These are phyloP conservation scores for Tetraselmis chui DNA, from an alignment of 139 green algal genomes.

Conservation along the genomic window DNA sequence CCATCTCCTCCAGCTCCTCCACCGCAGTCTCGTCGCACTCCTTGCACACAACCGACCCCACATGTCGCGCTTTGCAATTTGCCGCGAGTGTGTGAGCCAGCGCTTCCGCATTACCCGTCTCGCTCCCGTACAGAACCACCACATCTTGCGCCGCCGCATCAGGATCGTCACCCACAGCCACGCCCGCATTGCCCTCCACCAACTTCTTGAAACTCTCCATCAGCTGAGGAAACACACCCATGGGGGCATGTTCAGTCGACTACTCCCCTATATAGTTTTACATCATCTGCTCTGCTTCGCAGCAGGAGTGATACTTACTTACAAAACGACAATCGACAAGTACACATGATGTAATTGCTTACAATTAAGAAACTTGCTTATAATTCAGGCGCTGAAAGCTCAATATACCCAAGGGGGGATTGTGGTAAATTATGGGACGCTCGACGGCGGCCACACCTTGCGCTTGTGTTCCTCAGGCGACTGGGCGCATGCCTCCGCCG, in stretches of 20 bases:
- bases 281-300: no score
- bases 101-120: conserved; percentile 12
- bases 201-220: background rate
- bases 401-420: no score
- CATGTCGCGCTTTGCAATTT: background rate
- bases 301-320: no score
- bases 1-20: background rate
- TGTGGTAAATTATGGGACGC: no score
- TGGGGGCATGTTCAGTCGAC: no score
- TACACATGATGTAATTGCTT: no score
- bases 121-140: conserved; percentile 10
- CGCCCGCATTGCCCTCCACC: background rate
- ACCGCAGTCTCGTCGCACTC: background rate
- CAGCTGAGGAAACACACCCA: no score
- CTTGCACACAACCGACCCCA: background rate
- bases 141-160: background rate
- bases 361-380: no score
- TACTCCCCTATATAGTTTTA: no score
- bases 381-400: no score
- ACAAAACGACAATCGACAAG: no score
- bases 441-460: no score
- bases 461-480: background rate
- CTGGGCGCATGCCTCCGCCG: background rate
- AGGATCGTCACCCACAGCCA: background rate
- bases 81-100: conserved; percentile 6